Evolutionary conservation across 495 filamentous ascomycete species (phyloP).

Genomic region (Stereocaulon alpinum): DNA sequence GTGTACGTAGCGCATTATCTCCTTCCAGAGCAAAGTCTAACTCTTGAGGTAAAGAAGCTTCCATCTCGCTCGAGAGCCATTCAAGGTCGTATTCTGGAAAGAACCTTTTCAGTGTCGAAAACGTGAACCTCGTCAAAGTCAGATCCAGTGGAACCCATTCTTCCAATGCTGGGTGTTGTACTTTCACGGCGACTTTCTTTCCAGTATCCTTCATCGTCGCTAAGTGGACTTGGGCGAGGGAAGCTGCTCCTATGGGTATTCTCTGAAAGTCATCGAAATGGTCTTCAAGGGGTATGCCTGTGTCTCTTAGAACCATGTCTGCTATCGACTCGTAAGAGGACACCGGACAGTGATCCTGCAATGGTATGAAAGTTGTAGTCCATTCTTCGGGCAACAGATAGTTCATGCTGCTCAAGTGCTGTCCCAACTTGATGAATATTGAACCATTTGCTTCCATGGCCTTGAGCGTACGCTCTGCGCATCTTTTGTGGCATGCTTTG

Average conservation of each 20-base stretch:
- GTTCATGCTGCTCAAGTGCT: conserved; percentile 93
- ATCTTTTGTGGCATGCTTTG: conserved; percentile 82
- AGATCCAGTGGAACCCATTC: conserved; percentile 91
- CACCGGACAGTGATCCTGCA: conserved; percentile 92
- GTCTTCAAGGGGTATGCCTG: conserved; percentile 65
- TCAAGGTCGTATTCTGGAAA: conserved; percentile 97
- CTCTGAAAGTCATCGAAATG: conserved; percentile 76
- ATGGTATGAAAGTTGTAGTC: conserved; percentile 90
- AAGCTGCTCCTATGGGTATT: conserved; percentile 80
- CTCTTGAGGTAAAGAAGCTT: conserved; percentile 78
- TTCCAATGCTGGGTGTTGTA: conserved; percentile 84
- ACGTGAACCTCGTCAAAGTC: conserved; percentile 76
- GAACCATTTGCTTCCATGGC: conserved; percentile 92
- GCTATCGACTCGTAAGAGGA: conserved; percentile 84
- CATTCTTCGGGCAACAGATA: conserved; percentile 91
- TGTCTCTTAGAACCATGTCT: conserved; percentile 76
- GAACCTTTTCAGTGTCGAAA: conserved; percentile 77
- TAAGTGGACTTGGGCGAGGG: conserved; percentile 87
- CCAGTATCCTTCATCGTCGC: conserved; percentile 78
- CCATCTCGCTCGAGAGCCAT: conserved; percentile 92
- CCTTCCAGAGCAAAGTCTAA: conserved; percentile 84
- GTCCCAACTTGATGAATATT: conserved; percentile 96
- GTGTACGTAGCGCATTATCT: conserved; percentile 67
- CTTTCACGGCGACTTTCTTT: conserved; percentile 91
- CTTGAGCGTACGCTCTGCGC: conserved; percentile 73